Percentiles rank a stretch among this genome's conserved stretches.
phyloP scores from a whole-genome alignment of 345 rosid genomes.

The Salix viminalis region DNA sequence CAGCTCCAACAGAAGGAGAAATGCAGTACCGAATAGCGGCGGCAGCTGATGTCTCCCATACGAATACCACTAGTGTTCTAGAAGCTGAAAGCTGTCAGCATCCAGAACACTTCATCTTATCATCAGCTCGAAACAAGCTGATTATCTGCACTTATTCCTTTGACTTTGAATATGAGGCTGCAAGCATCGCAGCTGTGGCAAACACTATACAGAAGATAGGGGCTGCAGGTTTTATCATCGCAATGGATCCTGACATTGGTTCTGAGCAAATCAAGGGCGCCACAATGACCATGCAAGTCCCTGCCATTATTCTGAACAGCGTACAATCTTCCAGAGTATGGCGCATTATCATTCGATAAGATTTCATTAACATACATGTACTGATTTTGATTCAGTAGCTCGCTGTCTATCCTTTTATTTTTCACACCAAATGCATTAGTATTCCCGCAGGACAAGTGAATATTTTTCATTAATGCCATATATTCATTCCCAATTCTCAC shows the following conservation, averaged over 20 bases:
- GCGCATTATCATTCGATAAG: background rate
- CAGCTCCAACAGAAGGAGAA: slow-evolving; percentile 44
- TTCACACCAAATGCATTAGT: background rate
- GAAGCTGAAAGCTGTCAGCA: slow-evolving; percentile 39
- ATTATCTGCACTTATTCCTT: slow-evolving; percentile 41
- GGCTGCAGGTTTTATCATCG: slow-evolving; percentile 47
- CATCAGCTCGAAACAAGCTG: slow-evolving; percentile 30
- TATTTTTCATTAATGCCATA: background rate
- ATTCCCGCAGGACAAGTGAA: background rate
- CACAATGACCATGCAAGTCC: slow-evolving; percentile 34
- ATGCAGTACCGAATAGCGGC: slow-evolving; percentile 29
- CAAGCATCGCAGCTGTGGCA: slow-evolving; percentile 36
- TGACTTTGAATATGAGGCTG: slow-evolving; percentile 34
- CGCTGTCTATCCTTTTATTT: background rate
- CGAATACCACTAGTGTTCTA: slow-evolving; percentile 21
- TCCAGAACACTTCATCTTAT: slow-evolving; percentile 33
- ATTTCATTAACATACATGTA: background rate
- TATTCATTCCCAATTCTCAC: background rate
- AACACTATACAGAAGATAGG: slow-evolving; percentile 36
- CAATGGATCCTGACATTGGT: slow-evolving; percentile 39
- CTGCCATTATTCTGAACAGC: slow-evolving; percentile 42
- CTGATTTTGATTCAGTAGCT: background rate
- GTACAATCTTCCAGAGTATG: slow-evolving; percentile 37
- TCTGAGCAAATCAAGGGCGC: slow-evolving; percentile 32
- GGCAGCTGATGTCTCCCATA: slow-evolving; percentile 40